phyloP scores from a whole-genome alignment of 1,284 basidiomycete species.

The Papiliotrema nemorosa region DNA sequence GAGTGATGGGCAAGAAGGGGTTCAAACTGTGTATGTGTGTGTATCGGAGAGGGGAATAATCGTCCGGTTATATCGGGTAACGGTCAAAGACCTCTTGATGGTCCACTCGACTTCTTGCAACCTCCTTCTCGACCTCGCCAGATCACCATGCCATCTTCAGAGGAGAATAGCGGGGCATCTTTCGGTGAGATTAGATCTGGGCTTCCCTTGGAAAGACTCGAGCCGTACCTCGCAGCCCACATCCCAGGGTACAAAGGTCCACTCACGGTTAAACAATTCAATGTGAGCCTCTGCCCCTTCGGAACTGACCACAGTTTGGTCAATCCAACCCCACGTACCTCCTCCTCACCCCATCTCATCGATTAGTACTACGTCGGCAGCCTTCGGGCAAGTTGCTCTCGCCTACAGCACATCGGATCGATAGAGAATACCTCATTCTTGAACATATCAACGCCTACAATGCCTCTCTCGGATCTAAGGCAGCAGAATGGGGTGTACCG shows the following conservation, averaged over 20 bases:
- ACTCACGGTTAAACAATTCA: conserved; percentile 84
- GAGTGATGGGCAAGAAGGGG: no score
- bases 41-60: no score
- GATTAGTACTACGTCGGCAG: conserved; percentile 79
- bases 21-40: no score
- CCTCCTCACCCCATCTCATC: conserved; percentile 13
- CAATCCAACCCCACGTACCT: conserved; percentile 93
- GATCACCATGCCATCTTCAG: neutral
- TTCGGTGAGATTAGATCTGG: conserved; percentile 57
- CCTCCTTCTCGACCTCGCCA: no score
- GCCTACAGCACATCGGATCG: conserved; percentile 87
- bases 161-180: neutral
- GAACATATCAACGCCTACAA: conserved; percentile 72
- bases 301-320: conserved; percentile 59
- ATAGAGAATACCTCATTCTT: conserved; percentile 83
- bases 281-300: conserved; percentile 55
- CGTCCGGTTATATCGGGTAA: no score
- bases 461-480: conserved; percentile 21
- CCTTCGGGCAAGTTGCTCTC: conserved; percentile 83
- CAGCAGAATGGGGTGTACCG: conserved; percentile 56
- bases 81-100: no score
- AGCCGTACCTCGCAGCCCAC: conserved; percentile 62
- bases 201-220: conserved; percentile 65
- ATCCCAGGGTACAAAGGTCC: conserved; percentile 63
- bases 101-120: no score